phyloP scores from a whole-genome alignment of 2,329 filamentous ascomycete species.

The Dactylella cylindrospora region DNA sequence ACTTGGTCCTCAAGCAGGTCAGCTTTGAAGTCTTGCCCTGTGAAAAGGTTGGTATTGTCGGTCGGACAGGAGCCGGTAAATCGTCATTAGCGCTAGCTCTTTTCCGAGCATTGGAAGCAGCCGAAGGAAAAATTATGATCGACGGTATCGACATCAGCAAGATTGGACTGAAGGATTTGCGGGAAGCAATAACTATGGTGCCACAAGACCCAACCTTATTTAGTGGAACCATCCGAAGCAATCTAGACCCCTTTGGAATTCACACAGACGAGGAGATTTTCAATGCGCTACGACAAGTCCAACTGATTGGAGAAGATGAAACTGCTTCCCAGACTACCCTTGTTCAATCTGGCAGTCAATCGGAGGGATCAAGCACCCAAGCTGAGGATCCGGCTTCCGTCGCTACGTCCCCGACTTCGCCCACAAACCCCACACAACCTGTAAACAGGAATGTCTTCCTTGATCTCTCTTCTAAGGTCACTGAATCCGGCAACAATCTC shows the following conservation, averaged over 20 bases:
- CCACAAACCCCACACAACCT: conserved; percentile 57
- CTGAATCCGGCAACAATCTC: conserved; percentile 89
- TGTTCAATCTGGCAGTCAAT: conserved; percentile 46
- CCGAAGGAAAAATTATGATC: conserved; percentile 83
- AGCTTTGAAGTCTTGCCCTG: conserved; percentile 81
- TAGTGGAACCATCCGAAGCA: conserved; percentile 84
- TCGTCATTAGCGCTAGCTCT: conserved; percentile 89
- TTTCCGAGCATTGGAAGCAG: conserved; percentile 90
- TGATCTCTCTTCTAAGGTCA: conserved; percentile 77
- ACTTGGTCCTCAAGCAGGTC: conserved; percentile 74
- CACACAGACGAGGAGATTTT: conserved; percentile 93
- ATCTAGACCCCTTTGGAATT: conserved; percentile 85
- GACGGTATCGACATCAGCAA: conserved; percentile 85
- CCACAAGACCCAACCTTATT: conserved; percentile 96
- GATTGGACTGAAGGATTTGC: conserved; percentile 90
- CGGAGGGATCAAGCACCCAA: conserved; percentile 45
- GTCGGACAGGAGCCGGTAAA: conserved; percentile 92
- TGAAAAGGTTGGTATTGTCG: conserved; percentile 95
- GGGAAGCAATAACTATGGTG: conserved; percentile 93
- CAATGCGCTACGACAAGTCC: conserved; percentile 79
- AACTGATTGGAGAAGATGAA: conserved; percentile 67
- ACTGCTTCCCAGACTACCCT: conserved; percentile 47
- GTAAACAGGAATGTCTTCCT: conserved; percentile 91
- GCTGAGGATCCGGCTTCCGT: conserved; percentile 45
- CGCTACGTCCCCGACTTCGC: conserved; percentile 41